Evolutionary conservation across 805 yeast genomes (phyloP).

Genomic region (Starmerella stellata): DNA sequence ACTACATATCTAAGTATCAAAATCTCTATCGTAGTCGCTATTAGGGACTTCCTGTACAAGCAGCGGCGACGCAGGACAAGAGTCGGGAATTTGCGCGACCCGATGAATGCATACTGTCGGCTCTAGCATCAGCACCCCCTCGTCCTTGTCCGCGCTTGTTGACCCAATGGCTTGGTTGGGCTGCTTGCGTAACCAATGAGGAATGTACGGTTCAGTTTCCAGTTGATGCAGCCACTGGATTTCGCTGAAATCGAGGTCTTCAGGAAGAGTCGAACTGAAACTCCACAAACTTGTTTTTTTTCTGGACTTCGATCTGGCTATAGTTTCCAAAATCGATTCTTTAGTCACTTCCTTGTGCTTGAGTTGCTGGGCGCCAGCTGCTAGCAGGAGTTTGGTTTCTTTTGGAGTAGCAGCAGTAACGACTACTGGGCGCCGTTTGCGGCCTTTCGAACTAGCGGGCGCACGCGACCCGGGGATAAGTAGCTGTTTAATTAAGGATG

Average conservation of each 20-base stretch:
- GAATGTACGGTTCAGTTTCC: constrained; percentile 7
- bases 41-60: constrained; percentile 11
- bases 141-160: too few relatives aligned
- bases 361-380: not conserved
- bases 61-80: constrained; percentile 15
- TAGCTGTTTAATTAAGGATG: not conserved
- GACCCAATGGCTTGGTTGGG: not conserved
- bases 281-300: not conserved
- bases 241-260: not conserved
- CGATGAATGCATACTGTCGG: constrained; percentile 5
- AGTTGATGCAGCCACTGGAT: constrained; percentile 12
- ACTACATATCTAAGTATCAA: too few relatives aligned
- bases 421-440: not conserved
- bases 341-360: not conserved
- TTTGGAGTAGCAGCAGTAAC: not conserved
- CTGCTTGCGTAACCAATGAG: constrained; percentile 10
- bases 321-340: not conserved
- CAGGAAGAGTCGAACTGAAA: not conserved
- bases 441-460: not conserved
- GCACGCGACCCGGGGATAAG: not conserved
- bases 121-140: constrained; percentile 1
- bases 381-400: not conserved
- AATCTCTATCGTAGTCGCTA: constrained; percentile 12
- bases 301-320: too few relatives aligned
- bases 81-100: constrained; percentile 10